Conservation (phyloP, 129 eudicot genomes). For the Saposhnikovia divaricata region DNA sequence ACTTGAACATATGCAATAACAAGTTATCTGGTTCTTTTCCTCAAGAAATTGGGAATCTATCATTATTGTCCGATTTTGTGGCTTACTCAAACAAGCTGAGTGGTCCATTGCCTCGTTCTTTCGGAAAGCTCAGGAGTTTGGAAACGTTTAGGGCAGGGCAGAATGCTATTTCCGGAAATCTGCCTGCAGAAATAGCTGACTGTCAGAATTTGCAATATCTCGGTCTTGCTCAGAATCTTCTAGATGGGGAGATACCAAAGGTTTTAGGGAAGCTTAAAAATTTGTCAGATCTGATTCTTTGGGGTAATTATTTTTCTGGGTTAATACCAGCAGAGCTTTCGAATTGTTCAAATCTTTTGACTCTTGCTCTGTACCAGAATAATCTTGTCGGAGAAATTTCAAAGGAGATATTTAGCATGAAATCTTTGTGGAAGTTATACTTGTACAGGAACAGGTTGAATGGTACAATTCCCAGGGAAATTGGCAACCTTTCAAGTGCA, state of each 20-base stretch:
- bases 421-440: constrained; percentile 43
- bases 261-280: constrained; percentile 64
- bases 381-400: constrained; percentile 78
- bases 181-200: constrained; percentile 64
- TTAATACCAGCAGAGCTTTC: constrained; percentile 64
- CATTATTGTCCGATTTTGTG: constrained; percentile 52
- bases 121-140: constrained; percentile 62
- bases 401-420: constrained; percentile 50
- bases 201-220: constrained; percentile 46
- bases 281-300: constrained; percentile 61
- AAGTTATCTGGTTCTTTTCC: constrained; percentile 69
- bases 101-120: constrained; percentile 64
- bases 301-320: constrained; percentile 75
- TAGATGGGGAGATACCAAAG: constrained; percentile 66
- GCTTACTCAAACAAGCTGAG: constrained; percentile 67
- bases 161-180: constrained; percentile 57
- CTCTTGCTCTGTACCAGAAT: constrained; percentile 84
- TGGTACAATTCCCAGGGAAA: constrained; percentile 74
- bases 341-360: constrained; percentile 59
- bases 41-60: constrained; percentile 60
- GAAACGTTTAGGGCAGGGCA: constrained; percentile 72
- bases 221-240: constrained; percentile 76
- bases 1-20: constrained; percentile 74
- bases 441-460: constrained; percentile 70
- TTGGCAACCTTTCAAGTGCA: constrained; percentile 82